Conservation (phyloP, 2,329 filamentous ascomycete genomes). For the Sclerotinia borealis region DNA sequence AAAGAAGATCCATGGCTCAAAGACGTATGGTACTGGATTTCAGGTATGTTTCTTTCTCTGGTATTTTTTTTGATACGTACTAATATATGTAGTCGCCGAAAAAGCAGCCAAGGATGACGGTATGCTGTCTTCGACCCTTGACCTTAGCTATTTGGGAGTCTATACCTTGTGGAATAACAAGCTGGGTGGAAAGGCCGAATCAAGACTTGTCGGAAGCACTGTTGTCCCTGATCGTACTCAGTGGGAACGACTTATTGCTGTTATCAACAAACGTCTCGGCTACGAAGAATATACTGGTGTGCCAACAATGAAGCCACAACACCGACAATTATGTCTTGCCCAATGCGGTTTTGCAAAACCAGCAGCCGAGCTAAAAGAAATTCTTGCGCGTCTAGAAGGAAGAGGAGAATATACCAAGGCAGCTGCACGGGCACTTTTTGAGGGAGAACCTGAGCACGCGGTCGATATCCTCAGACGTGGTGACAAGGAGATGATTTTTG, state of each 20-base stretch:
- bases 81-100: constrained; percentile 47
- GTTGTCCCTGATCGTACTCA: constrained; percentile 40
- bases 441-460: constrained; percentile 61
- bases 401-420: constrained; percentile 62
- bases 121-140: constrained; percentile 63
- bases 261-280: constrained; percentile 56
- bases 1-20: constrained; percentile 68
- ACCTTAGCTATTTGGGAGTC: constrained; percentile 72
- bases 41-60: constrained; percentile 43
- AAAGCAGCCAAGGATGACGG: constrained; percentile 57
- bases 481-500: constrained; percentile 62
- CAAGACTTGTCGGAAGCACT: constrained; percentile 42
- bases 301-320: constrained; percentile 58
- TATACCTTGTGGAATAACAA: constrained; percentile 65
- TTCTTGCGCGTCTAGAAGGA: constrained; percentile 41
- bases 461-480: constrained; percentile 64
- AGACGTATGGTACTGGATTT: constrained; percentile 72
- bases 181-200: constrained; percentile 50
- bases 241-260: constrained; percentile 57
- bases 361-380: constrained; percentile 39
- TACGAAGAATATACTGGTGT: constrained; percentile 59
- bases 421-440: constrained; percentile 69
- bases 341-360: constrained; percentile 67
- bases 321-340: constrained; percentile 68
- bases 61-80: not conserved